These are phyloP conservation scores for Protomyces arabidopsidicola DNA, from an alignment of 1,139 yeast species.

Conservation along the genomic window DNA sequence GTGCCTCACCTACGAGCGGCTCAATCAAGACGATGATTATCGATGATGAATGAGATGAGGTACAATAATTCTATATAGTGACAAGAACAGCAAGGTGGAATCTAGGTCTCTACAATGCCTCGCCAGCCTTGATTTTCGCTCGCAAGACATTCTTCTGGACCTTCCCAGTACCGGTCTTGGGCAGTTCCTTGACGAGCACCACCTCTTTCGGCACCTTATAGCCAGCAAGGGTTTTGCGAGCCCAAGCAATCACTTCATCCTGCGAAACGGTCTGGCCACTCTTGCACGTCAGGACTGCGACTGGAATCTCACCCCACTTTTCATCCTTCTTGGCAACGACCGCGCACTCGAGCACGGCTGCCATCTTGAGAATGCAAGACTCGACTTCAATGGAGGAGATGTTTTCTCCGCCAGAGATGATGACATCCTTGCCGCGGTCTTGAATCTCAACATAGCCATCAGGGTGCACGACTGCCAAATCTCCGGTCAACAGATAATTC, in stretches of 20 bases:
- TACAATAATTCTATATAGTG: not conserved
- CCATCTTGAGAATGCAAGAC: slow-evolving; percentile 51
- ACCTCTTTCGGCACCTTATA: slow-evolving; percentile 33
- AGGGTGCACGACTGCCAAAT: slow-evolving; percentile 56
- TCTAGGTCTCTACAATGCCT: not conserved
- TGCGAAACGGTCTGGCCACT: not conserved
- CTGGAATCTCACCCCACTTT: slow-evolving; percentile 42
- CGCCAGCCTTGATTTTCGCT: slow-evolving; percentile 5
- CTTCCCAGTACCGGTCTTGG: slow-evolving; percentile 32
- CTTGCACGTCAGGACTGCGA: slow-evolving; percentile 36
- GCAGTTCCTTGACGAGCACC: slow-evolving; percentile 35
- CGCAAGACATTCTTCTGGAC: slow-evolving; percentile 27
- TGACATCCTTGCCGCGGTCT: slow-evolving; percentile 75
- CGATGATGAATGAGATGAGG: slow-evolving; percentile 31
- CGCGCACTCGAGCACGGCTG: slow-evolving; percentile 40
- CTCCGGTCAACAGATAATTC: slow-evolving; percentile 63
- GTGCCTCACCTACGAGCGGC: slow-evolving; percentile 36
- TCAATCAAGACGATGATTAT: slow-evolving; percentile 38
- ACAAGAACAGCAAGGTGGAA: not conserved
- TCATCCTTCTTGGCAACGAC: slow-evolving; percentile 43
- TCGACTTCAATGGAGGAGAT: slow-evolving; percentile 75
- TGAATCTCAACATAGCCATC: slow-evolving; percentile 59
- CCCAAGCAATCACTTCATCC: slow-evolving; percentile 10
- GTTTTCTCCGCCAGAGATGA: slow-evolving; percentile 77
- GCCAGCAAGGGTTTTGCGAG: slow-evolving; percentile 31